A percentile compares a stretch with the other conserved stretches of the same genome.
Conservation (phyloP, 2,329 filamentous ascomycete genomes). For the Hymenoscyphus linearis region DNA sequence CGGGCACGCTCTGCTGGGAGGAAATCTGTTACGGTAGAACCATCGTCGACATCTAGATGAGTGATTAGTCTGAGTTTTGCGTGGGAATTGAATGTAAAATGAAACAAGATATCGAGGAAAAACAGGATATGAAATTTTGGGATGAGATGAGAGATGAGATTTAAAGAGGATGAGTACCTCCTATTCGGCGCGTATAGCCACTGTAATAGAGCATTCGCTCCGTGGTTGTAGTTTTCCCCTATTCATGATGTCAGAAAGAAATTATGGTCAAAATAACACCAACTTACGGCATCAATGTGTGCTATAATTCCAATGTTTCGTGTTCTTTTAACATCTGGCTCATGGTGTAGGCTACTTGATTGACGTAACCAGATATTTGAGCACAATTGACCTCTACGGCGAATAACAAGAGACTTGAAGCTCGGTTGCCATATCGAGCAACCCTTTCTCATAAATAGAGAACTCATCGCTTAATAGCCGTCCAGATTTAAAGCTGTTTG, state of each 20-base stretch:
- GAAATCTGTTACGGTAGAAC: slow-evolving; percentile 96
- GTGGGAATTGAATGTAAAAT: neutral
- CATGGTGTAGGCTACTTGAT: slow-evolving; percentile 14
- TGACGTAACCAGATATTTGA: slow-evolving; percentile 13
- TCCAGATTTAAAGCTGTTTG: neutral
- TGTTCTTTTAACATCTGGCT: slow-evolving; percentile 47
- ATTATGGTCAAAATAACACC: neutral
- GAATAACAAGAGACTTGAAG: slow-evolving; percentile 10
- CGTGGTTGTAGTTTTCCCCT: slow-evolving; percentile 95
- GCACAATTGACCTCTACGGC: slow-evolving; percentile 1
- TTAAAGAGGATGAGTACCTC: slow-evolving; percentile 41
- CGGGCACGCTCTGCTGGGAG: slow-evolving; percentile 85
- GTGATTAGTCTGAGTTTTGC: neutral
- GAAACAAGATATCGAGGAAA: neutral
- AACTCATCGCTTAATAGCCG: slow-evolving; percentile 28
- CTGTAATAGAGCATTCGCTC: slow-evolving; percentile 99
- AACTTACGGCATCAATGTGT: slow-evolving; percentile 80
- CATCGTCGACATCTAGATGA: slow-evolving; percentile 76
- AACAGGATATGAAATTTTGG: neutral
- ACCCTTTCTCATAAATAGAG: slow-evolving; percentile 18
- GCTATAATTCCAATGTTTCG: slow-evolving; percentile 98
- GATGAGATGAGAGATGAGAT: neutral
- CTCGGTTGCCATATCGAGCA: slow-evolving; percentile 26
- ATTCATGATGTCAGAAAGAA: neutral
- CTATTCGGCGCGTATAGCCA: slow-evolving; percentile 80